Evolutionary conservation across 2,329 filamentous ascomycete genomes (phyloP), one percentile per base, ranked within the genome.

Genomic region (Penicillium palitans): DNA sequence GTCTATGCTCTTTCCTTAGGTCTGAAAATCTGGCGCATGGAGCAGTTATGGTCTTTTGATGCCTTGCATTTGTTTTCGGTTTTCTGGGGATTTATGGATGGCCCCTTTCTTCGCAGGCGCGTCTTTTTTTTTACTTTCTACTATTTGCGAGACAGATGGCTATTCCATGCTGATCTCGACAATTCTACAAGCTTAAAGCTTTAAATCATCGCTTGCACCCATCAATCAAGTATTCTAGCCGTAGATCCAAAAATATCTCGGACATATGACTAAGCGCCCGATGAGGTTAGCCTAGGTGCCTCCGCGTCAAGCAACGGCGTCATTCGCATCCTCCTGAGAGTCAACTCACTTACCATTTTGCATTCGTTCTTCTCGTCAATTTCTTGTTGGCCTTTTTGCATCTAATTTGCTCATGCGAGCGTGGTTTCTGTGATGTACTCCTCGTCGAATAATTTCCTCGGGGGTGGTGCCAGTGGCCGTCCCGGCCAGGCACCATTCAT

Each of bases 391-490:
- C 56, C 56, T 51, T 57, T 57, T 45, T 62, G 60, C 56, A 64
- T 67, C 55, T 60, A 37, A 62, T 68, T 53, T 64, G 57, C 65
- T 59, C 61, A 72, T 73, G 70, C 65, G 52, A 66, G 58, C 60
- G 60, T 60, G 56, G 50, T 51, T 56, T 64, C 60, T 60, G 66
- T 74, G 78, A 97, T 97, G 93, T 98, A 91, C 80, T 95, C 91
- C 66, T 91, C 89, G 75, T 90, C 91, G 66, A 96, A 90, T 81
- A 88, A 90, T 64, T 97, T 88, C 77, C 79, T 96, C 70, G 91
- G 91, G 77, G 89, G 87, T 79, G 85, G 83, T 75, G 91, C 88
- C 73, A 89, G 83, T 80, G 85, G 89, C 74, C 89, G 87, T 60
- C 90, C 89, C 50, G 86, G 86, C 54, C 84, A 85, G 64, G 82